Conservation (phyloP, 116 monocot genomes). For the Zostera marina region DNA sequence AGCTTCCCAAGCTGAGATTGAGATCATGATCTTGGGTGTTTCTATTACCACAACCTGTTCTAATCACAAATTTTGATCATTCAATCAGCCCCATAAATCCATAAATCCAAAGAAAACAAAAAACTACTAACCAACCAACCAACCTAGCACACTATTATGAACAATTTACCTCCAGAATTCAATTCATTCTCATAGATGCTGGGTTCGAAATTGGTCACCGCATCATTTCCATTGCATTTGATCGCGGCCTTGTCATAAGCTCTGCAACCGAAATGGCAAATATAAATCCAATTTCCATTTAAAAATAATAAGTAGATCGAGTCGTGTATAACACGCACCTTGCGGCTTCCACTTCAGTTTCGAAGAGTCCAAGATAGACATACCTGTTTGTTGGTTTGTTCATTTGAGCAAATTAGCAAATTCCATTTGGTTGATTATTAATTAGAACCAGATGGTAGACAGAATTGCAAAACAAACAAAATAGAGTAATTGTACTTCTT, state of each 20-base stretch:
- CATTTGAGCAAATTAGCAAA: background rate
- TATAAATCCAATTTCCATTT: no score
- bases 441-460: background rate
- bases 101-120: no score
- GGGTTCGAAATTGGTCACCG: constrained; percentile 69
- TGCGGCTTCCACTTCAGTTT: constrained; percentile 73
- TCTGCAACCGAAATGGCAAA: constrained; percentile 10
- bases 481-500: constrained; percentile 31
- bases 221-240: constrained; percentile 60
- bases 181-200: constrained; percentile 40
- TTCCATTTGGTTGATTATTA: background rate
- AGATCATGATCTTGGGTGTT: constrained; percentile 26
- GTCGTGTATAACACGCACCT: constrained; percentile 11
- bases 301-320: no score
- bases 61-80: background rate
- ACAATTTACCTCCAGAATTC: constrained; percentile 7
- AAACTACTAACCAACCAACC: background rate
- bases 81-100: background rate
- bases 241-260: constrained; percentile 80
- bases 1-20: constrained; percentile 59
- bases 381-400: constrained; percentile 38
- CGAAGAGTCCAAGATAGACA: constrained; percentile 65
- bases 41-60: constrained; percentile 8
- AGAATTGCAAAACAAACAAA: background rate
- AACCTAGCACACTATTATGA: no score